Evolutionary conservation across 1,139 yeast species (phyloP).

Genomic region (Zygosaccharomyces sapae): DNA sequence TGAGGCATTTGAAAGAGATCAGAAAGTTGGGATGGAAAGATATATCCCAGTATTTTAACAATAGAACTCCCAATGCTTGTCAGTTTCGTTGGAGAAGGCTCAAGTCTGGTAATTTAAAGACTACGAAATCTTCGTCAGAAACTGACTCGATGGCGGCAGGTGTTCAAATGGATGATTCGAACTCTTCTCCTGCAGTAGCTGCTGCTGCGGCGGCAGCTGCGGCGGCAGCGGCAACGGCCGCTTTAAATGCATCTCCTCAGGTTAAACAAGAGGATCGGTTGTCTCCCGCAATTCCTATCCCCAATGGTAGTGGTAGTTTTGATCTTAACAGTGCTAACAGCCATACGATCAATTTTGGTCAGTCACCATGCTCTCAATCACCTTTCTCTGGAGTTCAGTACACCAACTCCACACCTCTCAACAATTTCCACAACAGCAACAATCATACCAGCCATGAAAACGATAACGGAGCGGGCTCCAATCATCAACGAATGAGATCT

Average conservation of each 20-base stretch:
- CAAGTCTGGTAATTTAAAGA: constrained; percentile 60
- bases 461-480: constrained; percentile 19
- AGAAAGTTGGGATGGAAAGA: constrained; percentile 77
- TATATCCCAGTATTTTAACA: constrained; percentile 60
- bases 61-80: constrained; percentile 74
- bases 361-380: constrained; percentile 11
- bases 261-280: constrained; percentile 2
- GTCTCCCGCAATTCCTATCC: constrained; percentile 5
- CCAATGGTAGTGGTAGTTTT: background rate
- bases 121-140: constrained; percentile 41
- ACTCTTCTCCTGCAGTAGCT: constrained; percentile 2
- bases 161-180: background rate
- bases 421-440: background rate
- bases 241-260: background rate
- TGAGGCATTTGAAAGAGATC: constrained; percentile 66
- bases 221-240: background rate
- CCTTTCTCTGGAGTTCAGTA: constrained; percentile 10
- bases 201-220: constrained; percentile 8
- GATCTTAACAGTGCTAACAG: background rate
- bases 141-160: constrained; percentile 7
- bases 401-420: constrained; percentile 1
- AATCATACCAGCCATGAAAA: background rate
- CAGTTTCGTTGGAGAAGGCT: constrained; percentile 76
- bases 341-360: background rate
- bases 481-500: constrained; percentile 31